Percentiles rank a stretch among this genome's conserved stretches.
Conservation (phyloP, 2,329 filamentous ascomycete genomes). For the Huntiella decipiens region DNA sequence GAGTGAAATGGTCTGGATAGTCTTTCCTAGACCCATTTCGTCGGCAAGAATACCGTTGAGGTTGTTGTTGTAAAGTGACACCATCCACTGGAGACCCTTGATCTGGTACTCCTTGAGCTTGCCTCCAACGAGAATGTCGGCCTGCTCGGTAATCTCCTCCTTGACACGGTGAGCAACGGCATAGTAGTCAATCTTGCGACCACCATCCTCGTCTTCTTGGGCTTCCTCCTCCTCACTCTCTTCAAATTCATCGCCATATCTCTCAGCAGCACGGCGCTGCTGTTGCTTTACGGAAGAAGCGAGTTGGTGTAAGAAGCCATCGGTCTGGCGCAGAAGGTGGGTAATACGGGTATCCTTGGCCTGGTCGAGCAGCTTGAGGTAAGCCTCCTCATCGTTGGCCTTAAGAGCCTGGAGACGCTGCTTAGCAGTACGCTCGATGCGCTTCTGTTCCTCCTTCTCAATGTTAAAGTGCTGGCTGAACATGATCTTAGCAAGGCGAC, state of each 20-base stretch:
- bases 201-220: constrained; percentile 49
- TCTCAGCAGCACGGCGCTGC: constrained; percentile 63
- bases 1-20: constrained; percentile 95
- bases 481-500: constrained; percentile 83
- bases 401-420: constrained; percentile 98
- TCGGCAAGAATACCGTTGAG: constrained; percentile 96
- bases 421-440: constrained; percentile 91
- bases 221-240: constrained; percentile 40
- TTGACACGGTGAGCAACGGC: constrained; percentile 91
- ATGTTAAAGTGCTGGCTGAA: constrained; percentile 80
- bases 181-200: constrained; percentile 91
- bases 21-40: constrained; percentile 99
- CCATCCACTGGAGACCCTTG: constrained; percentile 99
- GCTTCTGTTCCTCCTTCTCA: constrained; percentile 98
- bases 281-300: constrained; percentile 88
- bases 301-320: constrained; percentile 91
- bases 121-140: constrained; percentile 74
- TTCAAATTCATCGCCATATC: constrained; percentile 44
- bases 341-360: constrained; percentile 99
- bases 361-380: constrained; percentile 91
- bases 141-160: constrained; percentile 74
- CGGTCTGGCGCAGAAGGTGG: constrained; percentile 87
- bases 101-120: constrained; percentile 92
- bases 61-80: constrained; percentile 99
- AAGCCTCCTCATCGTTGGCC: constrained; percentile 97